Percentiles rank a stretch among this genome's conserved stretches.
Conservation (phyloP, 116 monocot species). For the Posidonia oceanica region DNA sequence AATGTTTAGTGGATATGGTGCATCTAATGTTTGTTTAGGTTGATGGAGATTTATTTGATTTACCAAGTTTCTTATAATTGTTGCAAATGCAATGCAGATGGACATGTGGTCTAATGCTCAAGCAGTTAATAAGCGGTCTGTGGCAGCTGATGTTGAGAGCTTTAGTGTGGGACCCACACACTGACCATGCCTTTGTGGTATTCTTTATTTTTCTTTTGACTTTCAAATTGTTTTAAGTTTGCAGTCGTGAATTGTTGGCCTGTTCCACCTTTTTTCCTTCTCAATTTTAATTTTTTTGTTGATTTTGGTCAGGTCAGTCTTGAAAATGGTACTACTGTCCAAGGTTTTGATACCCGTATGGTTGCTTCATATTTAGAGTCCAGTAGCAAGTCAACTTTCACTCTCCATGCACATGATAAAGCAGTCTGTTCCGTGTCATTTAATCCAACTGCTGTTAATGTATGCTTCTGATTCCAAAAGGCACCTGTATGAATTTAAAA, state of each 20-base stretch:
- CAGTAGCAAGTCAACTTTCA: constrained; percentile 40
- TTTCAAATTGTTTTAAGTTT: not conserved
- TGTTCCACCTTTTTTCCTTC: not conserved
- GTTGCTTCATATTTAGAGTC: constrained; percentile 30
- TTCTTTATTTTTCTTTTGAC: constrained; percentile 10
- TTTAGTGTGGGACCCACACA: constrained; percentile 81
- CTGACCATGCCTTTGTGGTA: constrained; percentile 71
- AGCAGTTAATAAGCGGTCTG: constrained; percentile 39
- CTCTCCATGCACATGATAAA: constrained; percentile 84
- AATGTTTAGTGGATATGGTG: not conserved
- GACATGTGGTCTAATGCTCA: constrained; percentile 42
- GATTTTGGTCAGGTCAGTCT: constrained; percentile 57
- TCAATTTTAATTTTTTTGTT: not conserved
- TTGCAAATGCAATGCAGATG: constrained; percentile 28
- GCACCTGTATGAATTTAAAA: not conserved
- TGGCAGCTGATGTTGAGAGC: constrained; percentile 76
- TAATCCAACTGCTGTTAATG: constrained; percentile 50
- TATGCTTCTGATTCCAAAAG: constrained; percentile 12
- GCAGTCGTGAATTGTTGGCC: not conserved
- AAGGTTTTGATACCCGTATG: constrained; percentile 72
- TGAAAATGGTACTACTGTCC: constrained; percentile 83
- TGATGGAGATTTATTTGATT: not conserved
- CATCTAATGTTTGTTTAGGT: not conserved
- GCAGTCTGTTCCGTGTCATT: constrained; percentile 66
- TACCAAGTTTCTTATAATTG: not conserved